Evolutionary conservation across 768 basidiomycete genomes (phyloP), one percentile per base, ranked within the genome.

Genomic region (Rickenella mellea): DNA sequence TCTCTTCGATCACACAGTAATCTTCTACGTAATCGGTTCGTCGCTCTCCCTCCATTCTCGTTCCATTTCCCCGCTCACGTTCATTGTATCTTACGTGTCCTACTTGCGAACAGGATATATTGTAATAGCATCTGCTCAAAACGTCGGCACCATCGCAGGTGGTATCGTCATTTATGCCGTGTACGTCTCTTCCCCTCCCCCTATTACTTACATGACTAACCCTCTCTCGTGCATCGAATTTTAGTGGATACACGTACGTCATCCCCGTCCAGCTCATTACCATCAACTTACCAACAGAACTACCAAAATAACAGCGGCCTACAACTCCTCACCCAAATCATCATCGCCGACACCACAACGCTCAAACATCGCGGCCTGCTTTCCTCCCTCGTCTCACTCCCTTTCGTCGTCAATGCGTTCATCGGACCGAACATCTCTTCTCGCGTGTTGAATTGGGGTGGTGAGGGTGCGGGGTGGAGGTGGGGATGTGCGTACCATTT

Each of bases 371-470:
- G 77, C 41, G 74, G 76, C 6, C 55, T 76, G 19, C 67, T 76
- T 21, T 65, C 64, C 6, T 60, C 61, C 6, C 57, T 77, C 22
- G 67, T 66, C 10, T 67, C 70, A 6, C 47, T 66, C 30, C 75
- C 75, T 3, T 78, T 74, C 58, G 59, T 82, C 46, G 63, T 82
- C 55, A 81, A 82, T 54, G 75, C 66, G 2, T 80, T 79, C 52
- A 62, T 81, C 43, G 77, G 78, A n/a, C 63, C 74, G n/a, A 77
- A 76, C 51, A 69, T 82, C 37, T 66, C 74, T n/a, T 53, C 74
- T 6, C 45, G 49, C 17, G 55, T 71, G 22, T 50, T 70, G 19
- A n/a, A n/a, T n/a, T n/a, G n/a, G n/a, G n/a, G n/a, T n/a, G n/a
- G n/a, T n/a, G 60, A 61, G 45, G 61, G 72, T 27, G 59, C 63